Percentiles rank a stretch among this genome's conserved stretches.
Conservation (phyloP, 345 rosid species). For the Conringia planisiliqua region DNA sequence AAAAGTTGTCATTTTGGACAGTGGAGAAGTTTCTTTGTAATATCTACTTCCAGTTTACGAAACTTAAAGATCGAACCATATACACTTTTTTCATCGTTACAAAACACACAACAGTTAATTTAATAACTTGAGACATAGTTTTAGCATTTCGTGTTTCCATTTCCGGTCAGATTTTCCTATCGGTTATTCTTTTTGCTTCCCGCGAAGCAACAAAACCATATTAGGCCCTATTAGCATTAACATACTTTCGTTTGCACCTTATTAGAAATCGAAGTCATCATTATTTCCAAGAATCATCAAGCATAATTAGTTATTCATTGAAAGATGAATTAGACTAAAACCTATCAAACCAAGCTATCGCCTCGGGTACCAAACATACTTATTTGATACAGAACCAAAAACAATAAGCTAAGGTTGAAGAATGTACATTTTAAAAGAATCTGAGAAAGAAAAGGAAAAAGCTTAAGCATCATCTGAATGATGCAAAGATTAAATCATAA, state of each 20-base stretch:
- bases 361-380: not conserved
- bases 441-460: not conserved
- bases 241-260: not conserved
- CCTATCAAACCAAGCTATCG: not conserved
- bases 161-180: no score
- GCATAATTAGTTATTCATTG: not conserved
- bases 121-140: no score
- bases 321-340: not conserved
- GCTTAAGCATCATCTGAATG: constrained; percentile 11
- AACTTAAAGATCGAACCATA: not conserved
- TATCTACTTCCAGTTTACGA: not conserved
- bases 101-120: not conserved
- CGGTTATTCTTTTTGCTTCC: no score
- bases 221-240: not conserved
- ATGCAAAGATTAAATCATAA: not conserved
- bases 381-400: not conserved
- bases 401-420: not conserved
- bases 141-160: no score
- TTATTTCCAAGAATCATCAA: not conserved
- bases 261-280: not conserved
- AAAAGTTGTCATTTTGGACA: constrained; percentile 56
- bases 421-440: constrained; percentile 10
- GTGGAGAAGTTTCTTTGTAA: constrained; percentile 68
- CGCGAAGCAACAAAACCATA: no score
- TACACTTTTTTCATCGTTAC: not conserved